Base-by-base conservation (phyloP, 768 basidiomycete genomes). In the Agaricus sinodeliciosus region DNA sequence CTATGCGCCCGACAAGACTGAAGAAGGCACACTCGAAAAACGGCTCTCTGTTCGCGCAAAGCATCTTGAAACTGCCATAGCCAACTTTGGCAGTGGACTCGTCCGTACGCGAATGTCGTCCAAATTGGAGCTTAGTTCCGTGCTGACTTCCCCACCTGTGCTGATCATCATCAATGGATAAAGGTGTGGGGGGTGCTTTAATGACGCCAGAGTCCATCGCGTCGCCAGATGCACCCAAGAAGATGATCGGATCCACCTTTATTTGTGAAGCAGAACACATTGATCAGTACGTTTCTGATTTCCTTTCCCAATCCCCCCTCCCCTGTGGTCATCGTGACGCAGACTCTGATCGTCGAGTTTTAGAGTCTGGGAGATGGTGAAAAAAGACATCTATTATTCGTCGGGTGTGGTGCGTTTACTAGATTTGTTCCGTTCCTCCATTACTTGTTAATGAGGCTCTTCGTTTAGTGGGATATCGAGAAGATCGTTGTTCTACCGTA, bases 1-100 rank as follows among this genome's bases (percentile, higher is more conserved):
- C 27, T 86, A 79, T 58, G 82, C 84, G 1, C 85, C 84, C 2
- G 86, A 88, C 62, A 77, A 73, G 59, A 77, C 77, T 11, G 81
- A 84, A 49, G 71, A 73, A 46, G 84, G 75, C 3, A 77, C 80
- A 3, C 74, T 80, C 40, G 72, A 72, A 18, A 74, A 76, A n/a
- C 74, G 86, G 28, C 67, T 84, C 56, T 70, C 74, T 1, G 80
- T 86, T 4, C 71, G 86, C 34, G 58, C 68, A 3, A 58, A 65
- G 36, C 87, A 89, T 63, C 62, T 85, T 7, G 71, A 69, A 37
- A 67, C 55, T 12, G 78, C 78, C 11, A 72, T 74, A 49, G 63
- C 65, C 19, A 60, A 65, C 11, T 69, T 76, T 56, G 62, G 64
- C 37, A 65, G 65, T 5, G 81, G 81, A 0, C 57, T 77, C 41